Percentiles rank a stretch among this genome's conserved stretches.
phyloP scores from a whole-genome alignment of 768 basidiomycete species.

The Tricholoma matsutake region DNA sequence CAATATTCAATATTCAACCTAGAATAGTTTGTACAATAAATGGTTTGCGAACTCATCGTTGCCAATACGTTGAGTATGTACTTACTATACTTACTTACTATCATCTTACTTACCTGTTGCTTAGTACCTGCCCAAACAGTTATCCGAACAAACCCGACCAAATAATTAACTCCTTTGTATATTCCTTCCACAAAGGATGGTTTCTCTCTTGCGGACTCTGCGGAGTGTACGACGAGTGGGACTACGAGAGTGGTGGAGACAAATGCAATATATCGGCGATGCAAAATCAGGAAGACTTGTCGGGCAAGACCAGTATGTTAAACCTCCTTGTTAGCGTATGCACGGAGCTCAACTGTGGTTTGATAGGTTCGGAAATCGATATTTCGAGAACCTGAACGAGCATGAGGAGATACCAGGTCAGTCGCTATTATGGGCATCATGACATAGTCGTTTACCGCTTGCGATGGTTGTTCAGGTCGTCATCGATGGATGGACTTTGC shows the following conservation, averaged over 20 bases:
- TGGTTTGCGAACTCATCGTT: not conserved
- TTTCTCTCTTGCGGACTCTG: conserved; percentile 73
- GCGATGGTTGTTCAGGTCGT: conserved; percentile 54
- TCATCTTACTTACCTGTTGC: too few species aligned
- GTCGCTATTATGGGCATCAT: conserved; percentile 16
- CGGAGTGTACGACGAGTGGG: conserved; percentile 76
- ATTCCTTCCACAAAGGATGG: conserved; percentile 38
- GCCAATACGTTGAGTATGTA: too few species aligned
- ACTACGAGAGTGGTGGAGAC: conserved; percentile 83
- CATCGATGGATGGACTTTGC: conserved; percentile 96
- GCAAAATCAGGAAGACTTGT: conserved; percentile 80
- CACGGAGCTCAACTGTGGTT: conserved; percentile 4
- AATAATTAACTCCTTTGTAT: conserved; percentile 23
- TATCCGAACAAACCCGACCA: conserved; percentile 31
- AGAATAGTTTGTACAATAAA: conserved; percentile 18
- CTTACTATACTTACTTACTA: too few species aligned
- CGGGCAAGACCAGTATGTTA: conserved; percentile 80
- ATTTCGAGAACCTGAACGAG: conserved; percentile 88
- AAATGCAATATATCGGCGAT: conserved; percentile 92
- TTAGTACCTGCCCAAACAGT: too few species aligned
- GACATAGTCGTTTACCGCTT: not conserved
- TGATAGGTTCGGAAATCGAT: conserved; percentile 86
- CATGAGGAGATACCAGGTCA: conserved; percentile 86
- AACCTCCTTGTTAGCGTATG: not conserved
- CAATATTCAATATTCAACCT: too few species aligned